phyloP scores from a whole-genome alignment of 2,329 filamentous ascomycete genomes.

The Rhytidhysteron rufulum region DNA sequence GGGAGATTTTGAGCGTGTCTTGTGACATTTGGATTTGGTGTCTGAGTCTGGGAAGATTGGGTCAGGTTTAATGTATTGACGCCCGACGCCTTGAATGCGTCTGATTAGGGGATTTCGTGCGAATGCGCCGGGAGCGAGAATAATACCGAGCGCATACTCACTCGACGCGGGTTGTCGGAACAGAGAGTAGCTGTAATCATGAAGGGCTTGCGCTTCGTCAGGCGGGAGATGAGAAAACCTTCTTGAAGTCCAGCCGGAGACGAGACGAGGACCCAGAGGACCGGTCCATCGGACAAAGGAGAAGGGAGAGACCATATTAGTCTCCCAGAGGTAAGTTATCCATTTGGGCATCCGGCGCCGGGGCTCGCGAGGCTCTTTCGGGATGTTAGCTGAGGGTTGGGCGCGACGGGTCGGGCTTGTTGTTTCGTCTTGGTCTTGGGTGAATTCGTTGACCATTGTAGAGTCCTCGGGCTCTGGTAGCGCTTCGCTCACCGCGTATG shows the following conservation, averaged over 20 bases:
- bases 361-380: slow-evolving; percentile 37
- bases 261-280: slow-evolving; percentile 83
- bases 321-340: slow-evolving; percentile 93
- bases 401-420: slow-evolving; percentile 59
- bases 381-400: slow-evolving; percentile 34
- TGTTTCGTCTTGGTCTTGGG: slow-evolving; percentile 67
- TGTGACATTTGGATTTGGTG: slow-evolving; percentile 10
- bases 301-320: slow-evolving; percentile 86
- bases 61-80: slow-evolving; percentile 53
- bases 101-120: slow-evolving; percentile 84
- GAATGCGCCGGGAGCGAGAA: slow-evolving; percentile 90
- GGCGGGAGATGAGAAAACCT: slow-evolving; percentile 84
- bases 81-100: slow-evolving; percentile 78
- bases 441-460: slow-evolving; percentile 72
- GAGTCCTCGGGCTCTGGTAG: slow-evolving; percentile 74
- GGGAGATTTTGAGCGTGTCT: slow-evolving; percentile 7
- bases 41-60: slow-evolving; percentile 20
- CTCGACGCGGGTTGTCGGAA: slow-evolving; percentile 90
- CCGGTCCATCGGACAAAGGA: slow-evolving; percentile 83
- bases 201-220: slow-evolving; percentile 76
- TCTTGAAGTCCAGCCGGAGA: slow-evolving; percentile 91
- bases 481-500: slow-evolving; percentile 76
- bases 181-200: slow-evolving; percentile 90
- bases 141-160: slow-evolving; percentile 88
- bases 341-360: slow-evolving; percentile 70